These are phyloP conservation scores for Salvia splendens DNA, from an alignment of 257 asterid species.

Conservation along the genomic window DNA sequence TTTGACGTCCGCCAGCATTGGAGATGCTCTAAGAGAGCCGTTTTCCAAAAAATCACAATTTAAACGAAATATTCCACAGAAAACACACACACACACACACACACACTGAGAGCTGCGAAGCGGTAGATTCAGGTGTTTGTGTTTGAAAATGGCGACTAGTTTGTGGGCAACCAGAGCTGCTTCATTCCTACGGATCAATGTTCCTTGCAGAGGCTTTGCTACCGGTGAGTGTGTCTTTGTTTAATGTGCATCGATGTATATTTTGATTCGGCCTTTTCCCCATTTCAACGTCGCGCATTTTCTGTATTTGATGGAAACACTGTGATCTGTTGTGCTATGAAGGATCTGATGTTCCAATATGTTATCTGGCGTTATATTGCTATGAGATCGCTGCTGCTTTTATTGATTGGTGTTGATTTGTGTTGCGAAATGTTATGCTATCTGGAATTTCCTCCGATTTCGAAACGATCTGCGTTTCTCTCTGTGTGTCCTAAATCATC, in stretches of 20 bases:
- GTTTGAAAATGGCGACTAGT: conserved; percentile 62
- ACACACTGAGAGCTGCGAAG: conserved; percentile 25
- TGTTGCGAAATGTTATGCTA: conserved; percentile 20
- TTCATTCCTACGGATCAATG: conserved; percentile 78
- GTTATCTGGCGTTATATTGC: conserved; percentile 30
- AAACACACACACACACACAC: conserved; percentile 6
- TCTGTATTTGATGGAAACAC: background rate
- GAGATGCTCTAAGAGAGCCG: background rate
- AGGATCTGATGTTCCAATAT: conserved; percentile 49
- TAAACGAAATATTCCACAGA: conserved; percentile 25
- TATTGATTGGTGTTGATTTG: conserved; percentile 5
- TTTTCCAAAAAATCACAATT: background rate
- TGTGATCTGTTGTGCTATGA: conserved; percentile 46
- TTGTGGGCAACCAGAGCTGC: conserved; percentile 85
- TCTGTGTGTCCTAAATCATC: background rate
- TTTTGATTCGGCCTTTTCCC: conserved; percentile 1
- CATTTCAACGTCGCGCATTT: conserved; percentile 24
- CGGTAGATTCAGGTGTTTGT: conserved; percentile 32
- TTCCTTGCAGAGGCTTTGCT: conserved; percentile 74
- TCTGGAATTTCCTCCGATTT: conserved; percentile 3
- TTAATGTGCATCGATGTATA: background rate
- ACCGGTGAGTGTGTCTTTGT: conserved; percentile 51
- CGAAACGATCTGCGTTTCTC: conserved; percentile 12
- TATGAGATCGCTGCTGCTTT: conserved; percentile 27
- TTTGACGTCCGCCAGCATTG: no score